phyloP scores from a whole-genome alignment of 2,329 filamentous ascomycete species.

The Phialophora chinensis region DNA sequence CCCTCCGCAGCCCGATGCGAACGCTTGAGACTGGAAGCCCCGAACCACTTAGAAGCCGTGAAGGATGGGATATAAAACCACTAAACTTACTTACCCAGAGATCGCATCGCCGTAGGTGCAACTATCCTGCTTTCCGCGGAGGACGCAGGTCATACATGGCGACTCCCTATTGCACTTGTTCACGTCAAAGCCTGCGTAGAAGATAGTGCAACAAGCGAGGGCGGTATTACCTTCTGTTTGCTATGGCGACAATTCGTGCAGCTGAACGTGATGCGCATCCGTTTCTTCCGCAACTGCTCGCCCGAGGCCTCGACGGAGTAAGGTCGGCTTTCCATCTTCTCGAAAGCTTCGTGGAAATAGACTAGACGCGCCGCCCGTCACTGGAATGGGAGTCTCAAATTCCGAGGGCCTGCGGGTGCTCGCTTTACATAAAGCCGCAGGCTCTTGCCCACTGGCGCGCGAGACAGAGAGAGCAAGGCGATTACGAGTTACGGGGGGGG shows the following conservation, averaged over 20 bases:
- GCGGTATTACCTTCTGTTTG: slow-evolving; percentile 18
- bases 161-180: slow-evolving; percentile 19
- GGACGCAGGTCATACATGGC: slow-evolving; percentile 25
- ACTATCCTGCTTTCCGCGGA: slow-evolving; percentile 25
- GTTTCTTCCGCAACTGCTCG: slow-evolving; percentile 18
- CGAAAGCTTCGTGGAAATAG: not conserved
- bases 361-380: not conserved
- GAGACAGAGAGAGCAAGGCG: not conserved
- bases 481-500: not conserved
- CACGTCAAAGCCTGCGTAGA: not conserved
- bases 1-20: not conserved
- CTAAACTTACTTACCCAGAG: slow-evolving; percentile 9
- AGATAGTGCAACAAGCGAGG: not conserved
- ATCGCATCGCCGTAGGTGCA: slow-evolving; percentile 17
- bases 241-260: slow-evolving; percentile 27
- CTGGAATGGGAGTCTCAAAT: not conserved
- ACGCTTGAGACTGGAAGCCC: not conserved
- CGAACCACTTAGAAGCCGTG: not conserved
- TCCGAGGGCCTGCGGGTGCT: slow-evolving; percentile 11
- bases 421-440: slow-evolving; percentile 13
- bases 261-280: slow-evolving; percentile 22
- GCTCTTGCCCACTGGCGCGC: not conserved
- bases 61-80: not conserved
- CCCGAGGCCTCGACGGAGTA: slow-evolving; percentile 3
- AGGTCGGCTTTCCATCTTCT: slow-evolving; percentile 9